A percentile compares a stretch with the other conserved stretches of the same genome.
phyloP scores from a whole-genome alignment of 75 land plant genomes.

The Larix kaempferi region DNA sequence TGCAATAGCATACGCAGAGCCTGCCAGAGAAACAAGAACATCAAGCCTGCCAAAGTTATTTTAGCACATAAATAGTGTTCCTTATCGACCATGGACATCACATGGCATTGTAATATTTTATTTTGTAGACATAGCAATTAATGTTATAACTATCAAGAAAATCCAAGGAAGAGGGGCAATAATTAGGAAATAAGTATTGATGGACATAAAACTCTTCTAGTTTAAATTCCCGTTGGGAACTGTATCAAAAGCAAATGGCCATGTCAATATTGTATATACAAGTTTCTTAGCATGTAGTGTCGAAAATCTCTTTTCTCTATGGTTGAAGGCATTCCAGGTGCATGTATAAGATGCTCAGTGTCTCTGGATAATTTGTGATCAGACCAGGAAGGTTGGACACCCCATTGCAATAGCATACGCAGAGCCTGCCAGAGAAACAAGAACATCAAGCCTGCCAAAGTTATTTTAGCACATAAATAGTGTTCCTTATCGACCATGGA shows the following conservation, averaged over 20 bases:
- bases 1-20: constrained; percentile 91
- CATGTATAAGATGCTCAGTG: constrained; percentile 11
- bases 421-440: constrained; percentile 59
- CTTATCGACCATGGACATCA: background rate
- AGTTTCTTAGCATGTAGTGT: constrained; percentile 17
- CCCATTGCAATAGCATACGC: constrained; percentile 86
- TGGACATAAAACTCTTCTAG: background rate
- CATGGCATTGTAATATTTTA: background rate
- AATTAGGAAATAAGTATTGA: background rate
- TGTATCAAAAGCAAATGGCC: background rate
- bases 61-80: background rate
- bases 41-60: background rate
- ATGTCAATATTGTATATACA: background rate
- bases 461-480: background rate
- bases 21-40: constrained; percentile 33
- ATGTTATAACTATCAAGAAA: background rate
- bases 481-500: background rate
- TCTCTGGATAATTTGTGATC: constrained; percentile 18
- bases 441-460: background rate
- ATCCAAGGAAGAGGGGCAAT: background rate
- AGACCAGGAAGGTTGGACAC: constrained; percentile 93
- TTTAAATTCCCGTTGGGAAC: background rate
- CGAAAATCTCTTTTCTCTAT: constrained; percentile 65
- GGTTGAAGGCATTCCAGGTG: constrained; percentile 22
- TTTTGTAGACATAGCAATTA: background rate